Conservation (phyloP, 768 basidiomycete species). For the Leccinum truebloodii region DNA sequence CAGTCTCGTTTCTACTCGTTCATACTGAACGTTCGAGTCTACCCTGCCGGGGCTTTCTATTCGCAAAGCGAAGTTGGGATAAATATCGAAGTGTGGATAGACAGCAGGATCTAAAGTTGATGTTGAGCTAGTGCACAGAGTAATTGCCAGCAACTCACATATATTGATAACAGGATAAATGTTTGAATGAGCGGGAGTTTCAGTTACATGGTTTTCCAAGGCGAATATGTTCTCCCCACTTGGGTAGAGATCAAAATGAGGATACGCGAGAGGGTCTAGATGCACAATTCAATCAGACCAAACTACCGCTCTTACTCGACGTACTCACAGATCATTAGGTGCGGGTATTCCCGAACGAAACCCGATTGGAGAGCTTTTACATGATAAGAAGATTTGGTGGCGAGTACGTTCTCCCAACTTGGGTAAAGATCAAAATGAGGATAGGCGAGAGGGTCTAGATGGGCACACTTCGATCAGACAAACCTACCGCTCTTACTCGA, state of each 20-base stretch:
- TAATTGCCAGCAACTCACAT: conserved; percentile 13
- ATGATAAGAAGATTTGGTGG: background rate
- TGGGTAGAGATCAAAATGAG: conserved; percentile 38
- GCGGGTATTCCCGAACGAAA: conserved; percentile 23
- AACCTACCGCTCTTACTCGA: background rate
- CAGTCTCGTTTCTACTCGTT: conserved; percentile 12
- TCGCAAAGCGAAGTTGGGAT: conserved; percentile 29
- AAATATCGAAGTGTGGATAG: conserved; percentile 46
- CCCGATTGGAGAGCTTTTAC: conserved; percentile 55
- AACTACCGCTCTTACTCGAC: background rate
- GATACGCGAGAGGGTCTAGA: conserved; percentile 28
- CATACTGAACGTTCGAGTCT: background rate
- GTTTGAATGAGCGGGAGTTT: background rate
- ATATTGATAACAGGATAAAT: conserved; percentile 29
- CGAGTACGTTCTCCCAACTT: conserved; percentile 1
- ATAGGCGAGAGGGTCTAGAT: conserved; percentile 26
- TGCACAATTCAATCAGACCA: conserved; percentile 8
- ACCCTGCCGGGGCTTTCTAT: conserved; percentile 1
- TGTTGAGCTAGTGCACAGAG: conserved; percentile 9
- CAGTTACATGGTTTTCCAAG: background rate
- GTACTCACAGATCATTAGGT: conserved; percentile 32
- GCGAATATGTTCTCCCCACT: conserved; percentile 1
- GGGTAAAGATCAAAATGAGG: conserved; percentile 39
- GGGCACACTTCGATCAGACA: conserved; percentile 6
- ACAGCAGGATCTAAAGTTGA: conserved; percentile 36